A percentile compares a stretch with the other conserved stretches of the same genome.
phyloP scores from a whole-genome alignment of 495 filamentous ascomycete genomes.

The Lineolata rhizophorae region DNA sequence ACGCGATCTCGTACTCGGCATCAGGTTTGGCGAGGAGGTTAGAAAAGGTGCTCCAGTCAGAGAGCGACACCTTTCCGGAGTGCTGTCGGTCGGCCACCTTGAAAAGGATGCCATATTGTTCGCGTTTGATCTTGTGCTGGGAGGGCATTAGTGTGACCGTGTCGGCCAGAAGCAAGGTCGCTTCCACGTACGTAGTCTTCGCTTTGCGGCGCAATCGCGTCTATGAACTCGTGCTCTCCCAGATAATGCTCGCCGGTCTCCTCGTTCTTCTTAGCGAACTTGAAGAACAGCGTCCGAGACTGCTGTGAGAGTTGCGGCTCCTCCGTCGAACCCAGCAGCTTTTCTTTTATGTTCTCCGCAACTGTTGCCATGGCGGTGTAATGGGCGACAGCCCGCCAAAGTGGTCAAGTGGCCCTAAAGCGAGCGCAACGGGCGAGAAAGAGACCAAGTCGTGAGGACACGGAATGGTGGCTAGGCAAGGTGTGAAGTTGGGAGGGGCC shows the following conservation, averaged over 20 bases:
- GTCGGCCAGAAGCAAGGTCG: conserved; percentile 6
- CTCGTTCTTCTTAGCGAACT: conserved; percentile 54
- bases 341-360: too few species aligned
- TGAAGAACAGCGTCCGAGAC: conserved; percentile 49
- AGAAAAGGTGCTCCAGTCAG: conserved; percentile 83
- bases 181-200: conserved; percentile 66
- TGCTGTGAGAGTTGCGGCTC: conserved; percentile 43
- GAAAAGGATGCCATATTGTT: conserved; percentile 88
- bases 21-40: conserved; percentile 86
- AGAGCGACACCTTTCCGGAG: conserved; percentile 46
- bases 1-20: conserved; percentile 96
- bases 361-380: too few species aligned
- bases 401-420: too few species aligned
- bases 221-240: conserved; percentile 64
- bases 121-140: conserved; percentile 90
- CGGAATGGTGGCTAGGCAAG: too few species aligned
- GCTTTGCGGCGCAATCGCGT: conserved; percentile 65
- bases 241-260: conserved; percentile 57
- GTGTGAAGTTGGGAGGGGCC: too few species aligned
- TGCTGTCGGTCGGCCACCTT: conserved; percentile 60
- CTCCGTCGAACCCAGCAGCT: too few species aligned
- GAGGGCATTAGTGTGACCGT: conserved; percentile 2
- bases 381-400: too few species aligned
- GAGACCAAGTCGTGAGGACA: too few species aligned
- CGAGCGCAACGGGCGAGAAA: too few species aligned